Percentiles rank a stretch among this genome's conserved stretches.
phyloP scores from a whole-genome alignment of 129 eudicot species.

The Flaveria brownii region DNA sequence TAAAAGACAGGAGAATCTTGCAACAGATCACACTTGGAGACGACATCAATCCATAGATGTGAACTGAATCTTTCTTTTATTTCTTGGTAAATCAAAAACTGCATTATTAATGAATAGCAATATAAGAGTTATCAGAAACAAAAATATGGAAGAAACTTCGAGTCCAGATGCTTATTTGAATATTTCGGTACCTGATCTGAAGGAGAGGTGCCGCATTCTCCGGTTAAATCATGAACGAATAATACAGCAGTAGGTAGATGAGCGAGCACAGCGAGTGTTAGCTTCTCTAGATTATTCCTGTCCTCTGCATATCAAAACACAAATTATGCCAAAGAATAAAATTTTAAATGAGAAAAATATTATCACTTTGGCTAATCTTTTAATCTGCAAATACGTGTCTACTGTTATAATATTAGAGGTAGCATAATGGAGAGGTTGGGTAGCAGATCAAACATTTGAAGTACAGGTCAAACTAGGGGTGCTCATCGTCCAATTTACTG shows the following conservation, averaged over 20 bases:
- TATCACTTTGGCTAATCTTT: neutral
- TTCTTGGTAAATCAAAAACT: slow-evolving; percentile 82
- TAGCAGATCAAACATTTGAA: neutral
- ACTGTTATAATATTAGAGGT: neutral
- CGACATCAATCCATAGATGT: slow-evolving; percentile 96
- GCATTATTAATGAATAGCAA: slow-evolving; percentile 30
- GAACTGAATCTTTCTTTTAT: slow-evolving; percentile 64
- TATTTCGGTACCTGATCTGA: slow-evolving; percentile 76
- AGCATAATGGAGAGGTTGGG: neutral
- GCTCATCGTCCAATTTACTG: neutral
- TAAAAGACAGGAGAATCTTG: slow-evolving; percentile 65
- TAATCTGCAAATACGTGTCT: neutral
- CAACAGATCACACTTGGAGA: slow-evolving; percentile 87
- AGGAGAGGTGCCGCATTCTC: slow-evolving; percentile 96
- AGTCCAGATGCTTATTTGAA: neutral
- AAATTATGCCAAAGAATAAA: neutral
- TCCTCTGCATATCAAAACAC: slow-evolving; percentile 62
- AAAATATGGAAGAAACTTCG: slow-evolving; percentile 3
- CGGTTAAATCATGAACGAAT: slow-evolving; percentile 90
- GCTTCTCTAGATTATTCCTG: slow-evolving; percentile 88
- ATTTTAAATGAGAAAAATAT: neutral
- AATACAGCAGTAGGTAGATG: slow-evolving; percentile 91
- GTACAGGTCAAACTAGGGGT: neutral
- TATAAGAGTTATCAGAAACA: neutral
- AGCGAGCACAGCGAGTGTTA: slow-evolving; percentile 90